A percentile compares a stretch with the other conserved stretches of the same genome.
phyloP scores from a whole-genome alignment of 176 grass and related monocot genomes.

The Hsuehochloa calcarea region DNA sequence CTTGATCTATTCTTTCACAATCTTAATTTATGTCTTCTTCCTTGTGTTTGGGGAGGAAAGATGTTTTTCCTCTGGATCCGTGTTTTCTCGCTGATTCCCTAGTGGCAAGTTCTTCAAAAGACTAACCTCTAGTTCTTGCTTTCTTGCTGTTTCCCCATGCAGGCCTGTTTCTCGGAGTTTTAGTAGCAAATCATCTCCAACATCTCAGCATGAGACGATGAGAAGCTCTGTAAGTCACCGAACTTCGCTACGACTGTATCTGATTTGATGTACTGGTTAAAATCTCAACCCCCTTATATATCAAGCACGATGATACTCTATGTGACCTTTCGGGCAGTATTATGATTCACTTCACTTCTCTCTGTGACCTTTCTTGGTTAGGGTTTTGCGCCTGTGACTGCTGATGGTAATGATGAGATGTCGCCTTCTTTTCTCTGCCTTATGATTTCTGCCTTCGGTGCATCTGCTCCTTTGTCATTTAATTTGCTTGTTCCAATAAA shows the following conservation, averaged over 20 bases:
- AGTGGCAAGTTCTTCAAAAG: not conserved
- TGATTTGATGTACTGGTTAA: slow-evolving; percentile 10
- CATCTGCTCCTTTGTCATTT: not conserved
- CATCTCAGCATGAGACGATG: slow-evolving; percentile 9
- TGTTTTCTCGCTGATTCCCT: not conserved
- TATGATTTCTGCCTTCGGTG: slow-evolving; percentile 31
- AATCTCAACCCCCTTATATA: not conserved
- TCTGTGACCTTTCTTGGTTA: slow-evolving; percentile 28
- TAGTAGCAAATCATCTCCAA: not conserved
- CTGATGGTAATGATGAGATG: slow-evolving; percentile 45
- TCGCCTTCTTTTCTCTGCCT: slow-evolving; percentile 28
- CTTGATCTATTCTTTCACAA: not conserved
- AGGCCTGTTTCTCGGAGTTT: slow-evolving; percentile 1
- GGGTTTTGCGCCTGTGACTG: slow-evolving; percentile 47
- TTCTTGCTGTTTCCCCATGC: not conserved
- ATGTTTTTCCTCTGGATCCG: slow-evolving; percentile 9
- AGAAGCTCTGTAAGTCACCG: slow-evolving; percentile 22
- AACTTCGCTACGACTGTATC: slow-evolving; percentile 3
- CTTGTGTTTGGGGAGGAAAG: not conserved
- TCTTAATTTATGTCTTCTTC: not conserved
- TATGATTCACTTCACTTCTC: not conserved
- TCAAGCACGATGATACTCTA: not conserved
- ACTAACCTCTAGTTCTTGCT: not conserved
- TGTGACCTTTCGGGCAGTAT: not conserved
- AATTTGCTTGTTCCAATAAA: slow-evolving; percentile 38